phyloP scores from a whole-genome alignment of 2,329 filamentous ascomycete species.

The Trematosphaeria pertusa region DNA sequence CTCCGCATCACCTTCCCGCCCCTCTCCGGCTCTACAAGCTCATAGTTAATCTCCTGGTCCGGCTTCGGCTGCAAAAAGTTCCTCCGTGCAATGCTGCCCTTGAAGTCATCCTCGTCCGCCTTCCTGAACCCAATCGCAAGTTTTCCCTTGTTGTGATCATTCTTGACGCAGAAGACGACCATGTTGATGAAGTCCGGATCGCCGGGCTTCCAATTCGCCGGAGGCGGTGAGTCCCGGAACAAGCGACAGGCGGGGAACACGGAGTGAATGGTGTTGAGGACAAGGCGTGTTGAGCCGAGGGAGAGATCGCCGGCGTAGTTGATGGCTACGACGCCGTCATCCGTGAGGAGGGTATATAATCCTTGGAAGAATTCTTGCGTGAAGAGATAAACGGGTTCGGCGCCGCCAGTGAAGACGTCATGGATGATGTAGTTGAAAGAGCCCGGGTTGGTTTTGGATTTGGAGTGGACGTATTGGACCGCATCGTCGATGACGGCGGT shows the following conservation, averaged over 20 bases:
- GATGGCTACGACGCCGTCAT: conserved; percentile 85
- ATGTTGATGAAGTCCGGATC: conserved; percentile 86
- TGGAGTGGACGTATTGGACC: conserved; percentile 66
- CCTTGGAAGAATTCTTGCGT: conserved; percentile 81
- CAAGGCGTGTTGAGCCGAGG: conserved; percentile 75
- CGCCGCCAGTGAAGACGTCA: conserved; percentile 96
- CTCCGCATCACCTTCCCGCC: conserved; percentile 62
- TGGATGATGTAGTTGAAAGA: conserved; percentile 93
- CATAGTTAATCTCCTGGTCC: conserved; percentile 65
- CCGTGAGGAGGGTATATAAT: conserved; percentile 73
- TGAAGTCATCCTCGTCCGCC: conserved; percentile 69
- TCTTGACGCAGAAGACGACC: conserved; percentile 90
- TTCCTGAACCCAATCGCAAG: conserved; percentile 69
- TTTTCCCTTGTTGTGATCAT: conserved; percentile 42
- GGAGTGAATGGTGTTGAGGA: conserved; percentile 80
- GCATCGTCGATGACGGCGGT: conserved; percentile 84
- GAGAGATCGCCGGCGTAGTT: conserved; percentile 94
- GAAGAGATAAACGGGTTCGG: conserved; percentile 88
- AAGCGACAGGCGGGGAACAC: conserved; percentile 91
- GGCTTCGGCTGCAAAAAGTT: conserved; percentile 75
- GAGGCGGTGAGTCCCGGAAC: conserved; percentile 77
- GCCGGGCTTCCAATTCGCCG: conserved; percentile 48
- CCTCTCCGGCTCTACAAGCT: conserved; percentile 37
- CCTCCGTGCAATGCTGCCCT: conserved; percentile 73
- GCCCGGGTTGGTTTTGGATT: conserved; percentile 54